phyloP scores from a whole-genome alignment of 106 monocot species.

The Platanthera guangdongensis region DNA sequence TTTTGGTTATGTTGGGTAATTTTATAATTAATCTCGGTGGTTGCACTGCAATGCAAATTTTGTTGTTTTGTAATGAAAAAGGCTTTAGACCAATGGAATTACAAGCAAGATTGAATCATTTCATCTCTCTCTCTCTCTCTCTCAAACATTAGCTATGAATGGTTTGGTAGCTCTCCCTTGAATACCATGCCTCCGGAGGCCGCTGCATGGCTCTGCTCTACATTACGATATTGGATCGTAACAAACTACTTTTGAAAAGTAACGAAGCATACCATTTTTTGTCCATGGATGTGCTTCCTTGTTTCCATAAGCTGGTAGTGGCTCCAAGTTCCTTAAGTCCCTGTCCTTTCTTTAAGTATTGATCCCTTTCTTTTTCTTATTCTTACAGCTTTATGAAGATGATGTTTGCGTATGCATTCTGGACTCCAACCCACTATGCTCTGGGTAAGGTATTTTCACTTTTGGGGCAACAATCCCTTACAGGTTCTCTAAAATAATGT shows the following conservation, averaged over 20 bases:
- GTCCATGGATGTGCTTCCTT: neutral
- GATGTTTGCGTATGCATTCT: conserved; percentile 84
- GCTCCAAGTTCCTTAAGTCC: neutral
- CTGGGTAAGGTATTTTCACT: conserved; percentile 53
- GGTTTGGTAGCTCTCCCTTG: neutral
- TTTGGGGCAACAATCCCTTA: neutral
- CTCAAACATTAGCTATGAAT: neutral
- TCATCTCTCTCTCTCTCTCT: no score
- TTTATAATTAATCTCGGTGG: neutral
- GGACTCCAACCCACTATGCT: conserved; percentile 73
- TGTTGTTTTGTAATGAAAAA: no score
- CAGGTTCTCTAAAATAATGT: neutral
- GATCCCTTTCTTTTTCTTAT: conserved; percentile 11
- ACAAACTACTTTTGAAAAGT: neutral
- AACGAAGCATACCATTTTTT: no score
- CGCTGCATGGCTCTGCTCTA: neutral
- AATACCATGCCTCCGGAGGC: neutral
- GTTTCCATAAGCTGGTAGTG: neutral
- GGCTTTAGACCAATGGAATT: no score
- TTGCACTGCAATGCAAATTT: neutral
- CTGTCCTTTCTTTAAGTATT: conserved; percentile 3
- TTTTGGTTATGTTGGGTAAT: neutral
- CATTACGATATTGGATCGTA: neutral
- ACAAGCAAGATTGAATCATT: no score
- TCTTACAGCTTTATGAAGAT: conserved; percentile 90